Base-by-base conservation (phyloP, 2,329 filamentous ascomycete genomes). In the Ophiosphaerella herpotricha region DNA sequence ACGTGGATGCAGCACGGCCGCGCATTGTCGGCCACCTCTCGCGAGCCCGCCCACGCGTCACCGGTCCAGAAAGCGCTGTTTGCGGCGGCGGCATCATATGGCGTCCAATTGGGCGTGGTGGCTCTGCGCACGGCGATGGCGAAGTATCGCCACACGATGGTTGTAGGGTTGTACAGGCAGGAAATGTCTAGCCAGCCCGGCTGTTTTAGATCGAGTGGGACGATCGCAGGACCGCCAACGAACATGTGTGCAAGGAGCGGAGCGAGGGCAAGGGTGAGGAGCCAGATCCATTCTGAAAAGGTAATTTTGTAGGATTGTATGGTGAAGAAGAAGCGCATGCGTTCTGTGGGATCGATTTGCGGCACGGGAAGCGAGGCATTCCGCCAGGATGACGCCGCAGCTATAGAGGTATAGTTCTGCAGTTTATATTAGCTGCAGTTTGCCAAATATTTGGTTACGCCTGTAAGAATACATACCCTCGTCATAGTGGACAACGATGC, bases 1-100 rank as follows among this genome's bases (percentile, higher is more conserved):
- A 46, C 21, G 6, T 36, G 13, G 41, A 47, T 26, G 43, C 48
- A n/a, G 14, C 39, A 23, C 44, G 46, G 29, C 48, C 43, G 7
- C 41, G 47, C 41, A 26, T 48, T 16, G 39, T 37, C 3, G 45
- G 33, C 37, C 39, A 39, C 23, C 35, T 42, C 13, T 35, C 48
- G 35, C 44, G 48, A 43, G 14, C 31, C 29, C 13, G 33, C 40
- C 40, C 40, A 43, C 26, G n/a, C 1, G 11, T 21, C n/a, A n/a
- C 40, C 40, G 7, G 26, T 34, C 40, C 40, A 43, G 14, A 43
- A 43, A 21, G 31, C 40, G 32, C 26, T 32, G 16, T 33, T 33
- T 9, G 29, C 26, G 4, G 33, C n/a, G 8, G 29, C 40, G 14
- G 31, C 26, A 6, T 34, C 38, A 26, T 40, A 40, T 24, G 38